Base-by-base conservation (phyloP, 257 asterid genomes). In the Solanum bukasovii region DNA sequence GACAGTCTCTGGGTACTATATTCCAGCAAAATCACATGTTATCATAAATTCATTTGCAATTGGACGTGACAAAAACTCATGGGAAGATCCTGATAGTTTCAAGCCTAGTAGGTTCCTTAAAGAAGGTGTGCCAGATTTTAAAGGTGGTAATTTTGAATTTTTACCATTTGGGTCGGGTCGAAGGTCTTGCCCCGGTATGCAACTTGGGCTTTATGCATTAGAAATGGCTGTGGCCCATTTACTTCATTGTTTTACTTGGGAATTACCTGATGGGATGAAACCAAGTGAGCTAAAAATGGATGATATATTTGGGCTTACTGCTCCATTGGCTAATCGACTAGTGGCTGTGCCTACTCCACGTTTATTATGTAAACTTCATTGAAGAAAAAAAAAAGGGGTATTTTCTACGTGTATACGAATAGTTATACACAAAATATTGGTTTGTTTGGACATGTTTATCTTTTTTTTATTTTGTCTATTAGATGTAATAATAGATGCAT, bases 121-220 rank as follows among this genome's bases (percentile, higher is more conserved):
- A 10, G 92, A 90, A 0, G 94, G 93, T 1, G 94, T 86, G 1
- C 92, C 98, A 2, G 98, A 96, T 52, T 96, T 91, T 87, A 93
- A 91, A 67, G 98, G 98, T 31, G 87, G 92, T 1, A 89, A 93
- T 82, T 96, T 96, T 49, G 98, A 95, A 90, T 96, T 93, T 91
- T 88, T 96, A 6, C 99, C 99, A 13, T 96, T 96, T 70, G 99
- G 99, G 83, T 94, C 99, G 84, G 99, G 99, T 14, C 94, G 99
- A 33, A 89, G 99, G 86, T 96, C 99, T 3, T 96, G 99, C 91
- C 99, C 99, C n/a, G 99, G 99, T 7, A 96, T 96, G 99, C 98
- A 95, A 89, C 92, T 96, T 29, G 99, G 99, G 61, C 90, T 95
- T 4, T 94, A 94, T 90, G 96, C 95, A 5, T 67, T 95, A 83